Conservation (phyloP, 176 grass and related monocot genomes). For the Phoenix dactylifera region DNA sequence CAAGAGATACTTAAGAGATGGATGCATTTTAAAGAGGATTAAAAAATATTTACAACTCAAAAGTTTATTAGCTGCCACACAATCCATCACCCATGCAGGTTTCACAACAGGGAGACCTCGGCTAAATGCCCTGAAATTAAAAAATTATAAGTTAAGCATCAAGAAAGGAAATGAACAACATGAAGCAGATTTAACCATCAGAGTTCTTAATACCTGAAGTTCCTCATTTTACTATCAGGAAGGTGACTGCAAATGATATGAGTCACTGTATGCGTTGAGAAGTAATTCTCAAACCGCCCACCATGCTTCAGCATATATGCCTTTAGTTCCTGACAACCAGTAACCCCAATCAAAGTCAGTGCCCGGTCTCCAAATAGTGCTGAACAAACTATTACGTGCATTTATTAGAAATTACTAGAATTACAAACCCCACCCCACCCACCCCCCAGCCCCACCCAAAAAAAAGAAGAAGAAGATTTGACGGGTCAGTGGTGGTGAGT, state of each 20-base stretch:
- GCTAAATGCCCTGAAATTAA: slow-evolving; percentile 60
- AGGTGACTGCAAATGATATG: slow-evolving; percentile 79
- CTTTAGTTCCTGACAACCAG: slow-evolving; percentile 55
- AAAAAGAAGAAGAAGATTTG: too few relatives aligned
- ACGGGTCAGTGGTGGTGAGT: too few relatives aligned
- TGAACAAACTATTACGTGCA: neutral
- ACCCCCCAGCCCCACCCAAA: too few relatives aligned
- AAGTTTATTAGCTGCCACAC: slow-evolving; percentile 55
- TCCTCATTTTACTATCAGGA: slow-evolving; percentile 71
- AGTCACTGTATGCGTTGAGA: slow-evolving; percentile 68
- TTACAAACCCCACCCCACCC: too few relatives aligned
- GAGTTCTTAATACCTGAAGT: slow-evolving; percentile 45
- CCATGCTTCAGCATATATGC: slow-evolving; percentile 85
- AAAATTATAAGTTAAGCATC: neutral
- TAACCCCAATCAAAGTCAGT: neutral
- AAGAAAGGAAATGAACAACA: neutral
- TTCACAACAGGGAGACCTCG: slow-evolving; percentile 70
- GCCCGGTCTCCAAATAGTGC: neutral
- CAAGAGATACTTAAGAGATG: neutral
- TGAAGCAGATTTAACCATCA: neutral
- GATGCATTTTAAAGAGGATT: neutral
- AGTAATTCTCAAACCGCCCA: slow-evolving; percentile 81
- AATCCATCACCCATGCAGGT: slow-evolving; percentile 85
- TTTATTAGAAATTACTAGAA: too few relatives aligned
- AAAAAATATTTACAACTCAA: slow-evolving; percentile 54